These are phyloP conservation scores for Euphorbia peplus DNA, from an alignment of 345 rosid genomes.

Conservation along the genomic window DNA sequence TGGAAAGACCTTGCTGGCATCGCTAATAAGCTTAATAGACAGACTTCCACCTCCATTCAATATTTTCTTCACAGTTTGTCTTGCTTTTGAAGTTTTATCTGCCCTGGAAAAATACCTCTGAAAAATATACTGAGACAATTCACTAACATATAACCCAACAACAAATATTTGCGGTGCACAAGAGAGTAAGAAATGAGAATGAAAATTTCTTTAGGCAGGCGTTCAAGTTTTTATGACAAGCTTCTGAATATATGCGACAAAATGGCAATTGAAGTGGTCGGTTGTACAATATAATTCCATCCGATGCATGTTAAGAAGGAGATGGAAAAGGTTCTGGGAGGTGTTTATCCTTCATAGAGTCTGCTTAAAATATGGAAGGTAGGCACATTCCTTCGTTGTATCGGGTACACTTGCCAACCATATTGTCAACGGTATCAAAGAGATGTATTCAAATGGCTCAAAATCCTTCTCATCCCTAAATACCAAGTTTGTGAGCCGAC, in stretches of 20 bases:
- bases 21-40: constrained; percentile 45
- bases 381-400: background rate
- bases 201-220: background rate
- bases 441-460: background rate
- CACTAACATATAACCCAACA: constrained; percentile 9
- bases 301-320: background rate
- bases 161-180: background rate
- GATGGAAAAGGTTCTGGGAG: background rate
- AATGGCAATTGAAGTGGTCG: background rate
- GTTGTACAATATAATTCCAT: background rate
- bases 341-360: background rate
- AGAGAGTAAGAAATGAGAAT: background rate
- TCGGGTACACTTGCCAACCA: background rate
- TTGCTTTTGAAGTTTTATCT: constrained; percentile 42
- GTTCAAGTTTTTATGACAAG: background rate
- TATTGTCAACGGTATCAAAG: background rate
- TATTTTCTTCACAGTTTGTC: constrained; percentile 50
- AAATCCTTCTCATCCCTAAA: background rate
- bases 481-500: background rate
- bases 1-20: constrained; percentile 48
- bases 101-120: constrained; percentile 29
- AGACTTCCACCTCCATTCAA: constrained; percentile 87
- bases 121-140: constrained; percentile 12
- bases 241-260: background rate
- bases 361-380: background rate